Base-by-base conservation (phyloP, 2,329 filamentous ascomycete genomes). In the Talaromyces piceae region DNA sequence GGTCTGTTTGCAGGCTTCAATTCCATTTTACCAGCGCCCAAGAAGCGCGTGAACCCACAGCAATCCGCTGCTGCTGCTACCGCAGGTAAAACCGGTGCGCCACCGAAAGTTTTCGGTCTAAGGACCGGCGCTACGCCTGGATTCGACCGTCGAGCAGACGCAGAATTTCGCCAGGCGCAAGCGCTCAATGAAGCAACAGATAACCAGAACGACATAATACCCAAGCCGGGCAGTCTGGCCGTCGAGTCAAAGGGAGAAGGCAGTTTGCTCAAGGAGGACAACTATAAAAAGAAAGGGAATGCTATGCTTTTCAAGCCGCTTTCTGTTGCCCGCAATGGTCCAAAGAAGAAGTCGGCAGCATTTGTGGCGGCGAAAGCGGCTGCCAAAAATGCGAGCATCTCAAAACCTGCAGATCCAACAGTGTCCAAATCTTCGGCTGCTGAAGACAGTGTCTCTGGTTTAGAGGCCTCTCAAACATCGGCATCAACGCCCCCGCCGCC, bases 291-390 rank as follows among this genome's bases (percentile, higher is more conserved):
- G 60, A 81, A 82, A 61, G 87, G 87, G 18, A 93, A 91, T 59
- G 82, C 89, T 11, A 81, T 91, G 67, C 87, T 89, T 81, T 96
- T 97, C 68, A 87, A 84, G 64, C 91, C 91, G 3, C 74, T 96
- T 31, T 95, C 91, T 1, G 90, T 96, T 12, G 81, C 84, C 13
- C 79, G 88, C 55, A 88, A 86, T 56, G 77, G 83, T 26, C 80
- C 79, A 56, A 89, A 87, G 71, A 88, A 85, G 71, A 84, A 79
- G 61, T 50, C 47, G 12, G 56, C 39, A 66, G 45, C 58, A 8
- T 41, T 55, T 16, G 43, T 57, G 13, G 41, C 62, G 25, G 44
- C 52, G 16, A 44, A 45, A 11, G 41, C 59, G 20, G 18, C 62
- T 8, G 45, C 60, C 23, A 43, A 43, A 22, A 43, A 26, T 16